A percentile compares a stretch with the other conserved stretches of the same genome.
Conservation (phyloP, 2,329 filamentous ascomycete genomes). For the Coniochaeta sp. region DNA sequence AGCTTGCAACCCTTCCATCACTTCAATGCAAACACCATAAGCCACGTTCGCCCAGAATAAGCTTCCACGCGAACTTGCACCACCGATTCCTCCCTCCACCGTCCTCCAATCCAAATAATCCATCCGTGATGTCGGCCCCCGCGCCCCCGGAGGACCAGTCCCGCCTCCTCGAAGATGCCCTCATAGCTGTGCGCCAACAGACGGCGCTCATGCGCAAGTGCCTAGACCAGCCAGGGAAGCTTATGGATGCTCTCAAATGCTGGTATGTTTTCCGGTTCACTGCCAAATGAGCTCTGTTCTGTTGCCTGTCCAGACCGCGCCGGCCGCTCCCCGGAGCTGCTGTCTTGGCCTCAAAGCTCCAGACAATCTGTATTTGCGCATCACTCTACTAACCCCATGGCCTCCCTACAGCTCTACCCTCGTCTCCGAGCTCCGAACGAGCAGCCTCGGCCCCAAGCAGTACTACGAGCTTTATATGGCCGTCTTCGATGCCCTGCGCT, state of each 20-base stretch:
- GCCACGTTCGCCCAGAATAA: no score
- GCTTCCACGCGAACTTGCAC: no score
- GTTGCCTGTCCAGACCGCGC: slow-evolving; percentile 2
- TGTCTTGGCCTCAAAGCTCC: slow-evolving; percentile 7
- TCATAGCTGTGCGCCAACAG: slow-evolving; percentile 95
- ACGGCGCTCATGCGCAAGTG: slow-evolving; percentile 96
- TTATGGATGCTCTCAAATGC: slow-evolving; percentile 99
- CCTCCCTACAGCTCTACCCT: slow-evolving; percentile 69
- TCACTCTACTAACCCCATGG: background rate
- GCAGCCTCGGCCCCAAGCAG: slow-evolving; percentile 95
- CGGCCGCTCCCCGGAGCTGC: slow-evolving; percentile 1
- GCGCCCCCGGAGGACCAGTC: slow-evolving; percentile 72
- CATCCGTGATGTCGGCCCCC: slow-evolving; percentile 33
- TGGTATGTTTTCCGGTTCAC: slow-evolving; percentile 57
- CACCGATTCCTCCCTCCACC: background rate
- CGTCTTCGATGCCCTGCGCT: slow-evolving; percentile 94
- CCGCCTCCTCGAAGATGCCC: slow-evolving; percentile 92
- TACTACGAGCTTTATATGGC: slow-evolving; percentile 99
- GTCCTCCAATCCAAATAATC: background rate
- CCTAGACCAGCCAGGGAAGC: slow-evolving; percentile 91
- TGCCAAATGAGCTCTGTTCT: background rate
- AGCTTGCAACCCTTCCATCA: background rate
- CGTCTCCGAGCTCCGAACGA: slow-evolving; percentile 95
- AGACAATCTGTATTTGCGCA: background rate
- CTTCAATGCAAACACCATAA: background rate